Base-by-base conservation (phyloP, 2,329 filamentous ascomycete species). In the Colletotrichum chrysophilum region DNA sequence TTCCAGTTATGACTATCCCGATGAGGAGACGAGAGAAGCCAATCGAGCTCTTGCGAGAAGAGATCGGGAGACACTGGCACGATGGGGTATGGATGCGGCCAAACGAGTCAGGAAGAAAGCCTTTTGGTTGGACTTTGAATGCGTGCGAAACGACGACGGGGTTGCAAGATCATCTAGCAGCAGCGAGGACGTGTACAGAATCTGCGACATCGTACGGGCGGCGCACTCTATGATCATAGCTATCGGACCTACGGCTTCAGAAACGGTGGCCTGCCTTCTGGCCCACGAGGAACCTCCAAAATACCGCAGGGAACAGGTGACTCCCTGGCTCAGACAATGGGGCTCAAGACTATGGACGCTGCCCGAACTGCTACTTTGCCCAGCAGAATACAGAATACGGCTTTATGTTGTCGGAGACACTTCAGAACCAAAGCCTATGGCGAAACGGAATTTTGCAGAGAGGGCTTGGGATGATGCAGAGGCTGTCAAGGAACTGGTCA, bases 201-300 rank as follows among this genome's bases (percentile, higher is more conserved):
- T 48, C 5, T 48, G 43, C 5, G 18, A 48, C 10, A 21, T 48
- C 10, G 10, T 48, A 13, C 18, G 18, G 18, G 43, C 43, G 9
- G 43, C 43, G 2, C 43, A 21, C 5, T 21, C 43, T 3, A 48
- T 48, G 10, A 48, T 48, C 18, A 48, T 48, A 12, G 43, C 38
- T 12, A 12, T 48, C 4, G 38, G 38, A 4, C 9, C 9, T 3
- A 48, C 9, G 18, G 38, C 38, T n/a, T 21, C 38, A n/a, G 38
- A 48, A n/a, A 48, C 21, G 9, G 38, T 48, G 1, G 38, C 38
- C 9, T 48, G 18, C 18, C 38, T n/a, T 10, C 18, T 48, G 9
- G 18, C 9, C 38, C 0, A n/a, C 5, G 18, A 48, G 3, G 3
- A 48, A 48, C 3, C 38, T n/a, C 9, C 38, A 1, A 0, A 2